Evolutionary conservation across 1,284 basidiomycete species (phyloP), one percentile per base, ranked within the genome.

Genomic region (Leccinum angustisporum): DNA sequence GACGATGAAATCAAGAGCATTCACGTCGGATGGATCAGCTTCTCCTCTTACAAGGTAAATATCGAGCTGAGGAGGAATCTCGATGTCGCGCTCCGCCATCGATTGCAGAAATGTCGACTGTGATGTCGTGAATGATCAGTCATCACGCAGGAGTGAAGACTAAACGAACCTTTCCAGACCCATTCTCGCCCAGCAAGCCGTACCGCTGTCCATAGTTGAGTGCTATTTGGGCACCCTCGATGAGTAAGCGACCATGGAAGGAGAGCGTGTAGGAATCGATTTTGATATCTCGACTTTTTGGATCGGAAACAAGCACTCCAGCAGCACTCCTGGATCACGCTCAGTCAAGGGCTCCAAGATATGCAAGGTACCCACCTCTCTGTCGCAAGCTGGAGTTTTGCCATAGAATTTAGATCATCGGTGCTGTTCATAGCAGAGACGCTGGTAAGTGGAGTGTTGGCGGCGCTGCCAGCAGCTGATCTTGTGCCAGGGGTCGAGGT

Each of bases 161-260:
- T 40, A 55, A 56, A 71, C 85, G 72, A 65, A 95, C 94, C 87
- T 99, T 99, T 77, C 97, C 97, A 16, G 93, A 97, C 52, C 97
- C 97, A 75, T 99, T 98, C 78, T 98, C 95, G 61, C 97, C 97
- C 61, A 98, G 83, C 31, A 98, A 83, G 79, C 97, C 97, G 75
- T 99, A 95, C 72, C 95, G 82, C 76, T 98, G 94, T 7, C 96
- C 96, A 73, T 98, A 98, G 79, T 98, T 98, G 70, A 98, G 89
- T n/a, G 93, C 77, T 68, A 95, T 87, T 76, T 90, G 86, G 10
- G 94, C 95, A 66, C 86, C 87, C 77, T 98, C 96, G 71, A 98
- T 90, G 68, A 98, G 85, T 30, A 98, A 81, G 61, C 97, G 87
- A 43, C 97, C 97, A 75, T 99, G 97, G 87, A 98, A 99, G 4